phyloP scores from a whole-genome alignment of 129 eudicot genomes.

The Saposhnikovia divaricata region DNA sequence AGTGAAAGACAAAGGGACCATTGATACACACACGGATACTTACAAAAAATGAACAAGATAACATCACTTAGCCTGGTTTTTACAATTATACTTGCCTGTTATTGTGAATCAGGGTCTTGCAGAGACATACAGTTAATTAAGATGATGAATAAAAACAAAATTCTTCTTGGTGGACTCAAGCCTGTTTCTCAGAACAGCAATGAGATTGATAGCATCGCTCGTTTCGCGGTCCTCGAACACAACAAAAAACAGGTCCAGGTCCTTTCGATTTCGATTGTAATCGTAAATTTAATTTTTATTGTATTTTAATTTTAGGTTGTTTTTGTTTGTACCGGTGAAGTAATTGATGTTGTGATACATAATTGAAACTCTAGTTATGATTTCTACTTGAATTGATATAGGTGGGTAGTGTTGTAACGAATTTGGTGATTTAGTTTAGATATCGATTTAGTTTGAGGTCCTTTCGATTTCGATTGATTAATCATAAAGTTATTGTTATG shows the following conservation, averaged over 20 bases:
- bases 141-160: constrained; percentile 8
- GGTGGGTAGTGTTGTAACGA: neutral
- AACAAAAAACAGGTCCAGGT: constrained; percentile 53
- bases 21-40: neutral
- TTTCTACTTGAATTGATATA: too few species aligned
- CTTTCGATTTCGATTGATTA: neutral
- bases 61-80: neutral
- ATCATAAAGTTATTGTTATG: neutral
- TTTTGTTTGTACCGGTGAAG: neutral
- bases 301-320: neutral
- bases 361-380: neutral
- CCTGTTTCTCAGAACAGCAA: constrained; percentile 11
- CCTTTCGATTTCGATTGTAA: neutral
- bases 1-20: neutral
- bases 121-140: neutral
- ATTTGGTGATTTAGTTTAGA: neutral
- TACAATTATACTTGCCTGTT: neutral
- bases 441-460: too few species aligned
- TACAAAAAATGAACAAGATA: neutral
- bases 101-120: constrained; percentile 15
- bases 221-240: constrained; percentile 47
- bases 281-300: too few species aligned
- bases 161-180: constrained; percentile 17
- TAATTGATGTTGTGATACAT: neutral
- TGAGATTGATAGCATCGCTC: constrained; percentile 40